Conservation (phyloP, 441 rosid genomes). For the Gossypium schwendimanii region DNA sequence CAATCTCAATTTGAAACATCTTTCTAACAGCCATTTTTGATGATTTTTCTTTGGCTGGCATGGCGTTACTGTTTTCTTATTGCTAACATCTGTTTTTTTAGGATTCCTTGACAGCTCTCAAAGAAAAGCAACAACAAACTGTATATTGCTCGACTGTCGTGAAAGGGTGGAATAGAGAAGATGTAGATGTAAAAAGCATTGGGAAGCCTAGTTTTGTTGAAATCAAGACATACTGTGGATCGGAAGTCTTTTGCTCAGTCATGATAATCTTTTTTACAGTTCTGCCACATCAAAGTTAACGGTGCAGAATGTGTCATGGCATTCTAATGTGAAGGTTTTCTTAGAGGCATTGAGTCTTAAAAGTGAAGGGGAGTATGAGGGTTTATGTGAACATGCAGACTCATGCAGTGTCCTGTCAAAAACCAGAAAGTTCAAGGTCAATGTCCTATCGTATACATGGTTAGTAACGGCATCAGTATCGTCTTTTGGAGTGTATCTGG, state of each 20-base stretch:
- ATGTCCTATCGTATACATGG: conserved; percentile 86
- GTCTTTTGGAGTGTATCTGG: neutral
- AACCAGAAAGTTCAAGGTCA: conserved; percentile 70
- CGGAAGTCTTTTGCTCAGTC: conserved; percentile 39
- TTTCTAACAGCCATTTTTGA: neutral
- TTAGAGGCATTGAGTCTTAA: conserved; percentile 69
- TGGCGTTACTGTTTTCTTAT: neutral
- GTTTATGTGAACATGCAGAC: conserved; percentile 89
- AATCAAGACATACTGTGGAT: conserved; percentile 91
- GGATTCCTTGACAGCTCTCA: conserved; percentile 81
- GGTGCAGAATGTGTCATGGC: conserved; percentile 98
- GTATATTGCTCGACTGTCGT: conserved; percentile 84
- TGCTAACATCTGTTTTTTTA: conserved; percentile 18
- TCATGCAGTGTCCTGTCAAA: conserved; percentile 93
- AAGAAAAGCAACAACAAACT: conserved; percentile 76
- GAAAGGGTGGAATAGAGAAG: conserved; percentile 95
- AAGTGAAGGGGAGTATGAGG: conserved; percentile 78
- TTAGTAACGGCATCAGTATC: conserved; percentile 23
- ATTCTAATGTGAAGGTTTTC: conserved; percentile 77
- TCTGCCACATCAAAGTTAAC: conserved; percentile 90
- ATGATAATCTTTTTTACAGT: conserved; percentile 27
- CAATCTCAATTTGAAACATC: neutral
- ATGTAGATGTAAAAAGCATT: conserved; percentile 50
- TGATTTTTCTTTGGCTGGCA: neutral
- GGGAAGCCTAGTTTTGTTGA: conserved; percentile 92